A percentile compares a stretch with the other conserved stretches of the same genome.
phyloP scores from a whole-genome alignment of 2,329 filamentous ascomycete genomes.

The Stagonosporopsis chrysanthemi region DNA sequence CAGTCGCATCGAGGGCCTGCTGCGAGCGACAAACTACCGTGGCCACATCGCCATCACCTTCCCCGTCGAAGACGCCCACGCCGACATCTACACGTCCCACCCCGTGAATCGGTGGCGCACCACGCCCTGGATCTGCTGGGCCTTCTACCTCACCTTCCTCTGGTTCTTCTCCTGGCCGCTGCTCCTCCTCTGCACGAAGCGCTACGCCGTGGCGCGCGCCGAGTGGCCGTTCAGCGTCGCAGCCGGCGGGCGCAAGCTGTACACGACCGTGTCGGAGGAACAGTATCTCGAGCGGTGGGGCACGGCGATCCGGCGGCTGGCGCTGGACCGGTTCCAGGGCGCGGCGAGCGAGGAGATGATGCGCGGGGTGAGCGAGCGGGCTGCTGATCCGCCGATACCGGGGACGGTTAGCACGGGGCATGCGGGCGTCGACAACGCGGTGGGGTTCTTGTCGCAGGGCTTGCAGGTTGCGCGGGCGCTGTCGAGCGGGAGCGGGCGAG shows the following conservation, averaged over 20 bases:
- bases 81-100: constrained; percentile 71
- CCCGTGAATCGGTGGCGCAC: constrained; percentile 70
- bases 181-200: constrained; percentile 71
- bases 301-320: constrained; percentile 65
- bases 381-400: constrained; percentile 56
- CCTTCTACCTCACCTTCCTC: constrained; percentile 72
- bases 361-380: constrained; percentile 37
- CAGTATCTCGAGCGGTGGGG: constrained; percentile 71
- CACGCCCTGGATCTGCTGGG: constrained; percentile 67
- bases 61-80: constrained; percentile 62
- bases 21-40: constrained; percentile 72
- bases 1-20: constrained; percentile 61
- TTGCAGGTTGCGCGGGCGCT: constrained; percentile 43
- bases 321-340: constrained; percentile 64
- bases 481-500: constrained; percentile 18
- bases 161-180: constrained; percentile 76
- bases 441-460: constrained; percentile 45
- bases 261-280: constrained; percentile 58
- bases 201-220: constrained; percentile 69
- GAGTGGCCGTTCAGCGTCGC: constrained; percentile 65
- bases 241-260: constrained; percentile 52
- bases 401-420: constrained; percentile 40
- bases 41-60: constrained; percentile 68
- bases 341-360: constrained; percentile 59
- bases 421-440: constrained; percentile 40